A percentile compares a stretch with the other conserved stretches of the same genome.
phyloP scores from a whole-genome alignment of 306 rosid genomes.

The Albizia julibrissin region DNA sequence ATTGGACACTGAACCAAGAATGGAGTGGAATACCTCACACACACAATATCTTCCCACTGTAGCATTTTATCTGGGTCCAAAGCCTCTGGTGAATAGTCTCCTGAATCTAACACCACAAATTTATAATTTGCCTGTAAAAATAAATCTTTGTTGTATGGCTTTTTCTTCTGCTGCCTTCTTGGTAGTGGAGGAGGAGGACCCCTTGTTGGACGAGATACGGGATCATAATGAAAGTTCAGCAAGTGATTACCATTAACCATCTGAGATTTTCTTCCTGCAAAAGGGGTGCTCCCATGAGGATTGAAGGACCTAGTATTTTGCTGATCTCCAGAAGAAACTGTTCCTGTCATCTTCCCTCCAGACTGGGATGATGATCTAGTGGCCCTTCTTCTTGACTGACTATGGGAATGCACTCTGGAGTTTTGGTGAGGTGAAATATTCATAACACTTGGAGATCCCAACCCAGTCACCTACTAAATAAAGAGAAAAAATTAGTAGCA shows the following conservation, averaged over 20 bases:
- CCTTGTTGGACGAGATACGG: conserved; percentile 77
- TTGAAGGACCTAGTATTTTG: conserved; percentile 40
- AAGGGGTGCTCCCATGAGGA: conserved; percentile 56
- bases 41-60: conserved; percentile 92
- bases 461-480: conserved; percentile 58
- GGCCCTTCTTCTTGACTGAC: conserved; percentile 48
- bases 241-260: conserved; percentile 77
- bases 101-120: conserved; percentile 82
- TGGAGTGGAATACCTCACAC: conserved; percentile 78
- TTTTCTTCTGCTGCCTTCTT: conserved; percentile 76
- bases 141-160: conserved; percentile 83
- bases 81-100: conserved; percentile 57
- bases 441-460: conserved; percentile 39
- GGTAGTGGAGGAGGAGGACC: conserved; percentile 78
- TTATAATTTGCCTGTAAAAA: conserved; percentile 96
- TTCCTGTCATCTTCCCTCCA: conserved; percentile 46
- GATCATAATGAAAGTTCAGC: conserved; percentile 89
- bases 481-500: background rate
- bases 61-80: conserved; percentile 97
- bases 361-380: conserved; percentile 50
- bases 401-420: conserved; percentile 45
- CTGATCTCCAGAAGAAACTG: conserved; percentile 45
- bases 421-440: conserved; percentile 45
- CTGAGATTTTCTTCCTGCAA: conserved; percentile 70
- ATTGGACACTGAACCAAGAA: conserved; percentile 84